A percentile compares a stretch with the other conserved stretches of the same genome.
These are phyloP conservation scores for Drosera spatulata DNA, from an alignment of 179 eudicot genomes.

Conservation along the genomic window DNA sequence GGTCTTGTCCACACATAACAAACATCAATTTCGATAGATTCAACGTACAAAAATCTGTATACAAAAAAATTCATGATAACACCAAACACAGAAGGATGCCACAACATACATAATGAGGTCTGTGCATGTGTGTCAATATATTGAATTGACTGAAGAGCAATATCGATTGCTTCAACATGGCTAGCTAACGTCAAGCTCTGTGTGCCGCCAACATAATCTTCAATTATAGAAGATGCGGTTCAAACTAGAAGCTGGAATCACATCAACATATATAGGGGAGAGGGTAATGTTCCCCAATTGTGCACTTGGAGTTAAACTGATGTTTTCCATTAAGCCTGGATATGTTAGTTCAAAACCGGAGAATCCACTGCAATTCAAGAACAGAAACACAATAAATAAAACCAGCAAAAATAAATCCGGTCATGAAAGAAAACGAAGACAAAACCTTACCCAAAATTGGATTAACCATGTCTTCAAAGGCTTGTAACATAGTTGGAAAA, in stretches of 20 bases:
- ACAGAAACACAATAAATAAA: constrained; percentile 4
- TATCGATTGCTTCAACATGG: constrained; percentile 59
- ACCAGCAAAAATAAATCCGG: not conserved
- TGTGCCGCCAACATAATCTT: constrained; percentile 22
- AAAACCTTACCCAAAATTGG: constrained; percentile 60
- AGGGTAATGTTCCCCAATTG: constrained; percentile 47
- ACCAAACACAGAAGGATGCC: too few relatives aligned
- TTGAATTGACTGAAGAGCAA: constrained; percentile 69
- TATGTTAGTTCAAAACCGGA: constrained; percentile 52
- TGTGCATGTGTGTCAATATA: too few relatives aligned
- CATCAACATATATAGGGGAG: constrained; percentile 57
- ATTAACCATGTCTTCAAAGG: constrained; percentile 56
- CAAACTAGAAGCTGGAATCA: constrained; percentile 71
- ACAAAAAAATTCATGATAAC: too few relatives aligned
- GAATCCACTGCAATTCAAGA: constrained; percentile 56
- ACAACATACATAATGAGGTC: too few relatives aligned
- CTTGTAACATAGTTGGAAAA: constrained; percentile 47
- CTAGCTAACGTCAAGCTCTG: constrained; percentile 47
- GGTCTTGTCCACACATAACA: too few relatives aligned
- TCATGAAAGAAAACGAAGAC: not conserved
- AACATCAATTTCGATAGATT: too few relatives aligned
- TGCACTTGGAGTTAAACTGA: constrained; percentile 51
- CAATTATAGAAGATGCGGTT: constrained; percentile 31
- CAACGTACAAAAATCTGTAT: too few relatives aligned
- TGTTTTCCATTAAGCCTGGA: constrained; percentile 54